These are phyloP conservation scores for Amorphotheca resinae DNA, from an alignment of 495 filamentous ascomycete genomes.

Conservation along the genomic window DNA sequence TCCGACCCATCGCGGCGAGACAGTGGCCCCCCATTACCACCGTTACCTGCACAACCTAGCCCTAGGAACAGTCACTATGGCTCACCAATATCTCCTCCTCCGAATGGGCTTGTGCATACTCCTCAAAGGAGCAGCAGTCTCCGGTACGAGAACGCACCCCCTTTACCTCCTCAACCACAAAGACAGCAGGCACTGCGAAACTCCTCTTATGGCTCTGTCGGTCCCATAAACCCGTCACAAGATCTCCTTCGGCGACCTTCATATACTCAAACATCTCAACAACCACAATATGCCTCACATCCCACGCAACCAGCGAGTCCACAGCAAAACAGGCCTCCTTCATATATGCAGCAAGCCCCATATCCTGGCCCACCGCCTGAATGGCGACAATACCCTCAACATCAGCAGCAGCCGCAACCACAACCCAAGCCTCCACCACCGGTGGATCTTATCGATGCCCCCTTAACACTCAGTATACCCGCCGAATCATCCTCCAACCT, in stretches of 20 bases:
- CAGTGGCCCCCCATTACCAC: slow-evolving; percentile 28
- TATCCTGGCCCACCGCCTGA: slow-evolving; percentile 5
- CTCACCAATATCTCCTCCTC: slow-evolving; percentile 6
- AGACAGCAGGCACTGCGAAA: slow-evolving; percentile 10
- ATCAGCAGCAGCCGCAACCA: slow-evolving; percentile 20
- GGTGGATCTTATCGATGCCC: slow-evolving; percentile 47
- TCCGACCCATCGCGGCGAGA: slow-evolving; percentile 5
- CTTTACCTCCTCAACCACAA: slow-evolving; percentile 20
- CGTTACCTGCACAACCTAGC: slow-evolving; percentile 23
- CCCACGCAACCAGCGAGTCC: slow-evolving; percentile 1
- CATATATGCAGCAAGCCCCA: slow-evolving; percentile 13
- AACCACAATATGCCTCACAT: slow-evolving; percentile 8
- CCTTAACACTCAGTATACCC: slow-evolving; percentile 56
- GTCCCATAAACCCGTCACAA: slow-evolving; percentile 13
- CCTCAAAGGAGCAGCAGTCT: slow-evolving; percentile 15
- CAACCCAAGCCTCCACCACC: slow-evolving; percentile 41
- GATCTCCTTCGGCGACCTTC: slow-evolving; percentile 1
- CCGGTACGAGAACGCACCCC: slow-evolving; percentile 19
- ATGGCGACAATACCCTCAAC: slow-evolving; percentile 14
- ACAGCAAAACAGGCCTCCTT: slow-evolving; percentile 16
- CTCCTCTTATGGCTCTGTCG: slow-evolving; percentile 11
- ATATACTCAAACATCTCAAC: slow-evolving; percentile 11
- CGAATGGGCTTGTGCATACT: slow-evolving; percentile 8
- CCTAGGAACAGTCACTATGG: slow-evolving; percentile 6
- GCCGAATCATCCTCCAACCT: slow-evolving; percentile 34